A percentile compares a stretch with the other conserved stretches of the same genome.
Conservation (phyloP, 164 flowering plant genomes). For the Vitis rupestris region DNA sequence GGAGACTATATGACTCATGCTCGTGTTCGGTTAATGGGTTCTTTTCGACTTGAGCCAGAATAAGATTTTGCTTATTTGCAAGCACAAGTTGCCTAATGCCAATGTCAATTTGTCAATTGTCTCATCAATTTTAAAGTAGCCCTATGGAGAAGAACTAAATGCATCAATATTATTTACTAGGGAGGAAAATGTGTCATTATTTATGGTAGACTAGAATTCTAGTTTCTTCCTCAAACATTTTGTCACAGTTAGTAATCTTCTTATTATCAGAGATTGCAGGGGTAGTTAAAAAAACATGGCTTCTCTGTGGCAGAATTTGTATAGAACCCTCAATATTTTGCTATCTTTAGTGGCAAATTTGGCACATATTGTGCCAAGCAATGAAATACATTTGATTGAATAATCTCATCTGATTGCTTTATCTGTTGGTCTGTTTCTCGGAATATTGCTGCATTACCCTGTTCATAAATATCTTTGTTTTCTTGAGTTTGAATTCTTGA, state of each 20-base stretch:
- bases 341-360: constrained; percentile 1
- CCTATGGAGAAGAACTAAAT: constrained; percentile 12
- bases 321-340: constrained; percentile 6
- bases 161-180: constrained; percentile 16
- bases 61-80: constrained; percentile 17
- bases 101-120: constrained; percentile 9
- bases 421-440: too few species aligned
- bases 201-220: constrained; percentile 12
- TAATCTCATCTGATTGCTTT: too few species aligned
- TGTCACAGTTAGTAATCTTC: neutral
- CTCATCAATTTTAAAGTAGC: constrained; percentile 13
- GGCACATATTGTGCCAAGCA: constrained; percentile 12
- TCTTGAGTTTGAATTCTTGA: too few species aligned
- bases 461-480: too few species aligned
- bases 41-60: constrained; percentile 15
- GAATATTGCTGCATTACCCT: too few species aligned
- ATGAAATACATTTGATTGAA: too few species aligned
- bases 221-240: neutral
- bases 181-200: constrained; percentile 5
- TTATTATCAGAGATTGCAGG: too few species aligned
- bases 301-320: constrained; percentile 9
- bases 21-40: constrained; percentile 10
- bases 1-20: constrained; percentile 7
- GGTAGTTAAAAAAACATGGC: neutral
- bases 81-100: constrained; percentile 12